phyloP scores from a whole-genome alignment of 2,329 filamentous ascomycete genomes.

The Coniochaeta sp. region DNA sequence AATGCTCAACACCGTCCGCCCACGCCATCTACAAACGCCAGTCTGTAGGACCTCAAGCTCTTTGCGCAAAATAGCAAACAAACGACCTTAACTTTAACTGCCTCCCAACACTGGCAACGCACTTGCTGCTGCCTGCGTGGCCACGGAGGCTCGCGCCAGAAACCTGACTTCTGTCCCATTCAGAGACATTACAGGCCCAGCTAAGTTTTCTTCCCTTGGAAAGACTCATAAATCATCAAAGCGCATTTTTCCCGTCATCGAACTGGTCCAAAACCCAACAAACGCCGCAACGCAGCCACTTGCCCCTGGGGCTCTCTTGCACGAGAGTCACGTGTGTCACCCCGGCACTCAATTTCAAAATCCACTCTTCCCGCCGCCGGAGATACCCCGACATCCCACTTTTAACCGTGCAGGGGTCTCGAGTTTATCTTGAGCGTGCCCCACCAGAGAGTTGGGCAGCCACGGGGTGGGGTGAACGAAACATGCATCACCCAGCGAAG shows the following conservation, averaged over 20 bases:
- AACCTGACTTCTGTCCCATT: not conserved
- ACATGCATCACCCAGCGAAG: too few relatives aligned
- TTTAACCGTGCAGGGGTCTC: too few relatives aligned
- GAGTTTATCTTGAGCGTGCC: too few relatives aligned
- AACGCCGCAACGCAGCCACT: not conserved
- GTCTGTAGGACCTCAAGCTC: not conserved
- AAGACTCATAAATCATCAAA: not conserved
- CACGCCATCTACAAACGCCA: not conserved
- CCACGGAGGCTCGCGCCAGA: not conserved
- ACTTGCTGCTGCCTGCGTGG: not conserved
- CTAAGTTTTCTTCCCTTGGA: not conserved
- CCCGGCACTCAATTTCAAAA: not conserved
- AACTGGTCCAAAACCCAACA: not conserved
- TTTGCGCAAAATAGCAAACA: not conserved
- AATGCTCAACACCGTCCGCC: not conserved
- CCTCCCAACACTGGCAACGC: not conserved
- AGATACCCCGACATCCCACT: too few relatives aligned
- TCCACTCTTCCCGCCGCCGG: too few relatives aligned
- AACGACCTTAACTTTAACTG: not conserved
- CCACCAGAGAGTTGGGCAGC: too few relatives aligned
- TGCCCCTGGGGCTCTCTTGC: not conserved
- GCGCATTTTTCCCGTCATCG: not conserved
- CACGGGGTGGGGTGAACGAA: too few relatives aligned
- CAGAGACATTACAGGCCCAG: not conserved
- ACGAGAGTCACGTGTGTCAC: not conserved